phyloP scores from a whole-genome alignment of 176 grass and related monocot genomes.

The Phyllostachys edulis region DNA sequence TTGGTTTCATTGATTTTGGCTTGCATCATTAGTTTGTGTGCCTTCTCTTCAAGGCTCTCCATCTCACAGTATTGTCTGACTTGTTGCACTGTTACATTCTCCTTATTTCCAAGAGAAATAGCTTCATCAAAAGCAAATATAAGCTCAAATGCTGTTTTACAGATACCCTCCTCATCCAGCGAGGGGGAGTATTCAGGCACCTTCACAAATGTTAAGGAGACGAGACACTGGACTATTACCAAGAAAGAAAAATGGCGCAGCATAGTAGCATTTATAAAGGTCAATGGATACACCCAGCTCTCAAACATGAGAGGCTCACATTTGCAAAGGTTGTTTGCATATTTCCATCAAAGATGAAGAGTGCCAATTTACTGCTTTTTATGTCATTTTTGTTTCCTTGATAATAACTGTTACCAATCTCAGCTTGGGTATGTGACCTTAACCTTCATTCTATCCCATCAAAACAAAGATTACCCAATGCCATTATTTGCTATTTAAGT shows the following conservation, averaged over 20 bases:
- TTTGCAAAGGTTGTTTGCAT: neutral
- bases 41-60: conserved; percentile 81
- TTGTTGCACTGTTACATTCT: conserved; percentile 81
- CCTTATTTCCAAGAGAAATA: conserved; percentile 80
- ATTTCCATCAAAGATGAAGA: neutral
- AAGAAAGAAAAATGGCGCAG: neutral
- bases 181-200: conserved; percentile 78
- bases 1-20: conserved; percentile 83
- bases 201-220: conserved; percentile 62
- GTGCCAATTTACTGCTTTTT: neutral
- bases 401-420: neutral
- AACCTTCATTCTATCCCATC: neutral
- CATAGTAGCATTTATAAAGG: conserved; percentile 5
- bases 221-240: neutral
- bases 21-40: conserved; percentile 79
- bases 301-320: neutral
- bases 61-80: conserved; percentile 95
- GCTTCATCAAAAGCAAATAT: conserved; percentile 92
- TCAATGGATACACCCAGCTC: neutral
- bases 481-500: conserved; percentile 3
- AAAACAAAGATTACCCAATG: neutral
- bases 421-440: neutral
- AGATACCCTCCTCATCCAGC: conserved; percentile 75
- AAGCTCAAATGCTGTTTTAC: conserved; percentile 71
- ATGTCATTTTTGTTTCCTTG: neutral